phyloP scores from a whole-genome alignment of 495 filamentous ascomycete species.

The Penicillium crystallinum region DNA sequence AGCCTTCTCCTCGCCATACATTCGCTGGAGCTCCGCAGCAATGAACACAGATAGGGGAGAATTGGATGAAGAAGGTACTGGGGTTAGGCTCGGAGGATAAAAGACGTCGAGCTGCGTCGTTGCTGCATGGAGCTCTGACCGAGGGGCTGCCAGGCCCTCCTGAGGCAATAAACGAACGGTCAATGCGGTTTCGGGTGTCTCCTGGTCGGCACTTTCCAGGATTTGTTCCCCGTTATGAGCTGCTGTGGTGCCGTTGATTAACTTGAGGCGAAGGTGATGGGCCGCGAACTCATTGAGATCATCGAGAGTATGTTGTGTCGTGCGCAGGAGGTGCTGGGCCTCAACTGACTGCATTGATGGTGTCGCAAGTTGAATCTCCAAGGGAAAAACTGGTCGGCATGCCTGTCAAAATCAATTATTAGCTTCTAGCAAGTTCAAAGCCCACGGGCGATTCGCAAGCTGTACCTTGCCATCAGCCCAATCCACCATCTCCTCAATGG shows the following conservation, averaged over 20 bases:
- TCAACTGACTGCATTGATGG: constrained; percentile 62
- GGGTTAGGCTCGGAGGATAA: constrained; percentile 71
- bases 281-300: constrained; percentile 89
- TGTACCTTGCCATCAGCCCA: constrained; percentile 91
- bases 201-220: constrained; percentile 6
- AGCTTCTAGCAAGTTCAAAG: constrained; percentile 7
- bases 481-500: constrained; percentile 78
- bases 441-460: neutral
- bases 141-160: constrained; percentile 46
- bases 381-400: constrained; percentile 82
- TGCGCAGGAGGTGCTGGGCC: constrained; percentile 69
- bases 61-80: constrained; percentile 60
- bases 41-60: constrained; percentile 76
- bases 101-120: constrained; percentile 70
- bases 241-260: constrained; percentile 42
- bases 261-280: constrained; percentile 75
- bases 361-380: constrained; percentile 74
- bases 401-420: constrained; percentile 47
- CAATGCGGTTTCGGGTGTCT: constrained; percentile 53
- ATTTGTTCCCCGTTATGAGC: constrained; percentile 1
- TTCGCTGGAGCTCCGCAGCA: constrained; percentile 67
- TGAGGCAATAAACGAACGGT: constrained; percentile 64
- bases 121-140: constrained; percentile 60
- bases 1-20: constrained; percentile 86
- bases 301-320: constrained; percentile 85